A percentile compares a stretch with the other conserved stretches of the same genome.
phyloP scores from a whole-genome alignment of 2,329 filamentous ascomycete species.

The Sarocladium oryzae region DNA sequence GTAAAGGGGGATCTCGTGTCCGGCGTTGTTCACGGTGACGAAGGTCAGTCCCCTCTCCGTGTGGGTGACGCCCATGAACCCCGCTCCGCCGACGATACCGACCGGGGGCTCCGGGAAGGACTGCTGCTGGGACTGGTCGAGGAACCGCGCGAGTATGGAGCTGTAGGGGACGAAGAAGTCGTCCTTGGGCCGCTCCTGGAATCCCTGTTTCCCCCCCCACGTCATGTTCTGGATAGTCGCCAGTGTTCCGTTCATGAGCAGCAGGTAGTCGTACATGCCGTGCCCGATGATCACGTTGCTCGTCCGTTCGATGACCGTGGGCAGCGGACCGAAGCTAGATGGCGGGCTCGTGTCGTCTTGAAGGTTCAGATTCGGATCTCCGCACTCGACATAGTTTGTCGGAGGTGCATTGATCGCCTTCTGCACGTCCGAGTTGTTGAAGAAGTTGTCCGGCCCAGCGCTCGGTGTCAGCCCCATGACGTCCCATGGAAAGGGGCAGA shows the following conservation, averaged over 20 bases:
- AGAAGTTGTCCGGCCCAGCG: slow-evolving; percentile 49
- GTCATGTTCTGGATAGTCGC: slow-evolving; percentile 75
- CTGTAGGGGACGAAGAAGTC: slow-evolving; percentile 58
- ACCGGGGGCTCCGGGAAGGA: background rate
- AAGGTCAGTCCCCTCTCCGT: slow-evolving; percentile 72
- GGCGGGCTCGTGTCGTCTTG: slow-evolving; percentile 38
- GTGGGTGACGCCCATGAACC: slow-evolving; percentile 61
- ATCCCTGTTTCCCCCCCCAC: slow-evolving; percentile 64
- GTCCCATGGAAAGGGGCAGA: slow-evolving; percentile 67
- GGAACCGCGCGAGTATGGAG: slow-evolving; percentile 7
- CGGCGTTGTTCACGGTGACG: slow-evolving; percentile 53
- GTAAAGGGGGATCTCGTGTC: slow-evolving; percentile 64
- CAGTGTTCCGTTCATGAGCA: slow-evolving; percentile 62
- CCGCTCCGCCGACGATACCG: slow-evolving; percentile 41
- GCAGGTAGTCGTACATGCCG: slow-evolving; percentile 63
- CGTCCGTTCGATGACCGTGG: slow-evolving; percentile 64
- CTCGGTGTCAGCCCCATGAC: slow-evolving; percentile 64
- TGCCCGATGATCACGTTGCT: slow-evolving; percentile 68
- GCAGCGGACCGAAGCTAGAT: slow-evolving; percentile 45
- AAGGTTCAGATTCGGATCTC: slow-evolving; percentile 11
- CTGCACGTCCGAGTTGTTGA: slow-evolving; percentile 64
- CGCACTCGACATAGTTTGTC: background rate
- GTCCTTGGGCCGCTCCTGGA: slow-evolving; percentile 46
- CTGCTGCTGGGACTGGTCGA: slow-evolving; percentile 20
- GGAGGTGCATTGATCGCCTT: slow-evolving; percentile 56